Evolutionary conservation across 805 yeast species (phyloP).

Genomic region (Yarrowia alimentaria): DNA sequence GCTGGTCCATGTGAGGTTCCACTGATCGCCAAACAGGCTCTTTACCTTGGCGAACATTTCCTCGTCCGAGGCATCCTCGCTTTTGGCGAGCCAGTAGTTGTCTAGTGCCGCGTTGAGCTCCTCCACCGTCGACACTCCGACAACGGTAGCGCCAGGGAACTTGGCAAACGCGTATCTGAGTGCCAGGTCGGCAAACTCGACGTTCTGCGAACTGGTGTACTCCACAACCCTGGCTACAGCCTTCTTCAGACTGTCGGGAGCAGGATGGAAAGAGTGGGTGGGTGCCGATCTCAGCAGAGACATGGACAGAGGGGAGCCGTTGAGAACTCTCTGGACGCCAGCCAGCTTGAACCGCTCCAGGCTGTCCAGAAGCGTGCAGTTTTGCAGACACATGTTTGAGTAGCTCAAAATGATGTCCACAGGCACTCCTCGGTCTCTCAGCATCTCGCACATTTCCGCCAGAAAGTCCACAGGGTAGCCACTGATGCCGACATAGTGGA

Average conservation of each 20-base stretch:
- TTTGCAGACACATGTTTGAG: conserved; percentile 80
- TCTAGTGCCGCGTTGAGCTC: conserved; percentile 65
- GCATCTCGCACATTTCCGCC: conserved; percentile 49
- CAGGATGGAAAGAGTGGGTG: conserved; percentile 82
- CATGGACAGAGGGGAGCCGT: conserved; percentile 88
- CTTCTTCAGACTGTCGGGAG: conserved; percentile 53
- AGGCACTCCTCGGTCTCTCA: conserved; percentile 49
- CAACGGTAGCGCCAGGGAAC: conserved; percentile 70
- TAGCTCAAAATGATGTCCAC: conserved; percentile 78
- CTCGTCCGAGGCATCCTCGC: conserved; percentile 32
- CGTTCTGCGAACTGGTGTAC: conserved; percentile 44
- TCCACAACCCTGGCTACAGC: conserved; percentile 47
- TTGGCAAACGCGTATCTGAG: conserved; percentile 67
- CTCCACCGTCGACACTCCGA: conserved; percentile 66
- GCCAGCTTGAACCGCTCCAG: conserved; percentile 45
- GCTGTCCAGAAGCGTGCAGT: conserved; percentile 57
- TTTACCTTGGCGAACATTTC: conserved; percentile 16
- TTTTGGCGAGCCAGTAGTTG: conserved; percentile 52
- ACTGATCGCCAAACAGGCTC: conserved; percentile 21
- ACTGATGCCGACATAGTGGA: conserved; percentile 69
- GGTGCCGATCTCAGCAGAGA: conserved; percentile 67
- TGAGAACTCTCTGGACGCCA: conserved; percentile 58
- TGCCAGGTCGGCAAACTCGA: conserved; percentile 79
- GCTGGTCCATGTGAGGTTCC: conserved; percentile 26
- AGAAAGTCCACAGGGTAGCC: conserved; percentile 83